Conservation (phyloP, 805 yeast genomes). For the Ogataea trehalophila region DNA sequence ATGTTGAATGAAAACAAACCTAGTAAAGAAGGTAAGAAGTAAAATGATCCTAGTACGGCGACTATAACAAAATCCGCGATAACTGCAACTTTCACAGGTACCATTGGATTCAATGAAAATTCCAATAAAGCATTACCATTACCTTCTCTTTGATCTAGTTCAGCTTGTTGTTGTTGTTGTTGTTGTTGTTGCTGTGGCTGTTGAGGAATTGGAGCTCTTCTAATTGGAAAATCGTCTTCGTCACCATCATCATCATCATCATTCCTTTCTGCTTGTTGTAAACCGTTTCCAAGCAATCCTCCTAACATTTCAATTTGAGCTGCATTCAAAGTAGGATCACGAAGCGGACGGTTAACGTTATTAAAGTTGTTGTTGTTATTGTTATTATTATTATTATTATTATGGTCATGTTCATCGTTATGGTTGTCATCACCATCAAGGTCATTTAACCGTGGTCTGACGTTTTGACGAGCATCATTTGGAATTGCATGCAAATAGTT, state of each 20-base stretch:
- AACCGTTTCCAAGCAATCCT: background rate
- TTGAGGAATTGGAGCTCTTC: background rate
- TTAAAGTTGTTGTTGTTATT: too few relatives aligned
- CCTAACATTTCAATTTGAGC: background rate
- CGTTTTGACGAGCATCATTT: background rate
- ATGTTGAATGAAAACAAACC: slow-evolving; percentile 20
- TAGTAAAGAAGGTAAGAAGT: slow-evolving; percentile 21
- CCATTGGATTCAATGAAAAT: slow-evolving; percentile 9
- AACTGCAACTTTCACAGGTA: slow-evolving; percentile 17
- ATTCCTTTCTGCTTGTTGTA: background rate
- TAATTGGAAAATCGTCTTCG: too few relatives aligned
- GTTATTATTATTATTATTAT: too few relatives aligned
- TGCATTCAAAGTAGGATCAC: background rate
- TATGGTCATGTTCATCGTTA: too few relatives aligned
- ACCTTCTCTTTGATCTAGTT: background rate
- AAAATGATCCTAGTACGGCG: slow-evolving; percentile 18
- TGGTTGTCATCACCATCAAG: too few relatives aligned
- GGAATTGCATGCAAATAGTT: background rate
- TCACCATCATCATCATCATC: too few relatives aligned
- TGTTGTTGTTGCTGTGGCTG: background rate
- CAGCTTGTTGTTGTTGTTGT: background rate
- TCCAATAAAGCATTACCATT: slow-evolving; percentile 12
- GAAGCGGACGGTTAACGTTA: too few relatives aligned
- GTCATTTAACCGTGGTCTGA: background rate
- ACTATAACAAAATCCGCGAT: slow-evolving; percentile 19